Evolutionary conservation across 2,329 filamentous ascomycete species (phyloP).

Genomic region (Colletotrichum graminicola): DNA sequence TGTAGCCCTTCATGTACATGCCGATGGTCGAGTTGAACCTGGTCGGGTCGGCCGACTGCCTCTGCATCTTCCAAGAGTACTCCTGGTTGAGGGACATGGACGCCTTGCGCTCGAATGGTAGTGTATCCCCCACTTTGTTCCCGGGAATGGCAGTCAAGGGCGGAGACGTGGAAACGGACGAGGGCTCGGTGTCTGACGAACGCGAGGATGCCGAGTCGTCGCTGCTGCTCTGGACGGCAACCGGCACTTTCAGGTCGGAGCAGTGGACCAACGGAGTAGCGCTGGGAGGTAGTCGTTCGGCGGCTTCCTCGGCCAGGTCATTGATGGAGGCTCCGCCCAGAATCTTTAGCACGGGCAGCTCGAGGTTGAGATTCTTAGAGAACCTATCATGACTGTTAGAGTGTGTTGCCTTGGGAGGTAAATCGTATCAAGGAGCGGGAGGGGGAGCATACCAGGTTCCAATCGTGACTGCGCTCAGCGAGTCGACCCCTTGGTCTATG

Average conservation of each 20-base stretch:
- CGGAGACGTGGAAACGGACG: neutral
- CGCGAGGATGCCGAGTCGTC: neutral
- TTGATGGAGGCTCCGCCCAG: conserved; percentile 49
- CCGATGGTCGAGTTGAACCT: conserved; percentile 55
- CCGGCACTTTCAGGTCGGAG: neutral
- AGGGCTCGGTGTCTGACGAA: neutral
- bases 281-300: conserved; percentile 1
- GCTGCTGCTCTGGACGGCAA: neutral
- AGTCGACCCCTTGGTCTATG: conserved; percentile 22
- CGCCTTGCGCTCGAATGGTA: neutral
- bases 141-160: too few species aligned
- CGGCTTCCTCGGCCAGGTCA: conserved; percentile 33
- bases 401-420: neutral
- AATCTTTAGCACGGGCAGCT: conserved; percentile 61
- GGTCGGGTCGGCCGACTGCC: conserved; percentile 52
- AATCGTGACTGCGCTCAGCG: conserved; percentile 13
- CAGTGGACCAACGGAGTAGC: conserved; percentile 5
- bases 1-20: conserved; percentile 46
- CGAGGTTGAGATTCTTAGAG: conserved; percentile 55
- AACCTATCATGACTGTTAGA: conserved; percentile 48
- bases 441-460: neutral
- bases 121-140: too few species aligned
- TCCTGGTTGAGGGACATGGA: conserved; percentile 7
- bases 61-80: conserved; percentile 46
- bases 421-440: neutral